phyloP scores from a whole-genome alignment of 371 early-diverging fungal genomes.

The Globomyces sp. region DNA sequence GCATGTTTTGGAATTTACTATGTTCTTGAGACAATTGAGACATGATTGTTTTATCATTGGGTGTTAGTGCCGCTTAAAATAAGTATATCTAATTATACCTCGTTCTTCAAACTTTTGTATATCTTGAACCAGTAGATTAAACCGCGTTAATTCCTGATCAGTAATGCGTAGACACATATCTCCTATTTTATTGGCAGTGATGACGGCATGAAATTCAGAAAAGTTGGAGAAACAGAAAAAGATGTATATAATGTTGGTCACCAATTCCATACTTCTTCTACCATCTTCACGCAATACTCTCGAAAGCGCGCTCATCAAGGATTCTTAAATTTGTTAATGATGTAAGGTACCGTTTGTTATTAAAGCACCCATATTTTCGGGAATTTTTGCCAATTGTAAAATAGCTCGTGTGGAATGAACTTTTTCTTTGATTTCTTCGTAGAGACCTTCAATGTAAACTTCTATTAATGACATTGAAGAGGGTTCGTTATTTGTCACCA shows the following conservation, averaged over 20 bases:
- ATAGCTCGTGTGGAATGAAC: slow-evolving; percentile 45
- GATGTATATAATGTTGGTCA: slow-evolving; percentile 50
- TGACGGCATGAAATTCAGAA: slow-evolving; percentile 43
- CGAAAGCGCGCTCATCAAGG: slow-evolving; percentile 52
- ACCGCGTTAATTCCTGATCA: slow-evolving; percentile 46
- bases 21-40: slow-evolving; percentile 43
- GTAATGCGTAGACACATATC: slow-evolving; percentile 51
- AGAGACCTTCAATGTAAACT: slow-evolving; percentile 50
- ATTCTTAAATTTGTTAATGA: slow-evolving; percentile 30
- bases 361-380: slow-evolving; percentile 38
- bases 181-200: slow-evolving; percentile 52
- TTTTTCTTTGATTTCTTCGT: slow-evolving; percentile 55
- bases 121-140: slow-evolving; percentile 43
- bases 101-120: slow-evolving; percentile 37
- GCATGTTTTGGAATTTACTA: slow-evolving; percentile 45
- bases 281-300: slow-evolving; percentile 54
- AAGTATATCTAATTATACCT: slow-evolving; percentile 24
- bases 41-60: slow-evolving; percentile 25
- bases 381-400: slow-evolving; percentile 37
- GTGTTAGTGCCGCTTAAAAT: slow-evolving; percentile 22
- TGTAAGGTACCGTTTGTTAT: slow-evolving; percentile 33
- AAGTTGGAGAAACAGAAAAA: slow-evolving; percentile 53
- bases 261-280: slow-evolving; percentile 44
- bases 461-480: slow-evolving; percentile 44
- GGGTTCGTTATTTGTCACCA: slow-evolving; percentile 23